These are phyloP conservation scores for Hypocreales sp. DNA, from an alignment of 2,329 filamentous ascomycete species.

Conservation along the genomic window DNA sequence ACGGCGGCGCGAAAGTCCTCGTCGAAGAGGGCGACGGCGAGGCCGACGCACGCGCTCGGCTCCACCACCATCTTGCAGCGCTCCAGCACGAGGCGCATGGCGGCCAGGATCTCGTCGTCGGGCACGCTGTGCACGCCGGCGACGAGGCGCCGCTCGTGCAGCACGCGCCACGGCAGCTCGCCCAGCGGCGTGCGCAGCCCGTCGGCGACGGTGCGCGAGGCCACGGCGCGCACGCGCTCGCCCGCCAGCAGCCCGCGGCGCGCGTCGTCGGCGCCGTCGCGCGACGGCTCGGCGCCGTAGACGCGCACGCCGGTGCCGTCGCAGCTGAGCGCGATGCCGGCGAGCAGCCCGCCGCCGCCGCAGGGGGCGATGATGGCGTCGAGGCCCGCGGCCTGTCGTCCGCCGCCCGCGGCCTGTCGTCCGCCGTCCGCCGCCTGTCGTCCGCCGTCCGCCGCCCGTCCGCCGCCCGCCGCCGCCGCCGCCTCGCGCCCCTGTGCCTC, in stretches of 20 bases:
- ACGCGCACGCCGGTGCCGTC: slow-evolving; percentile 57
- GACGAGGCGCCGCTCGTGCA: slow-evolving; percentile 58
- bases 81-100: slow-evolving; percentile 69
- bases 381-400: slow-evolving; percentile 23
- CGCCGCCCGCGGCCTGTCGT: too few relatives aligned
- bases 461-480: slow-evolving; percentile 5
- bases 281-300: slow-evolving; percentile 76
- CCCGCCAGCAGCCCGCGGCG: slow-evolving; percentile 52
- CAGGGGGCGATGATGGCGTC: slow-evolving; percentile 69
- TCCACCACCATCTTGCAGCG: slow-evolving; percentile 83
- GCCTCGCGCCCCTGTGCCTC: slow-evolving; percentile 11
- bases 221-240: slow-evolving; percentile 49
- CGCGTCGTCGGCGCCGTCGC: slow-evolving; percentile 73
- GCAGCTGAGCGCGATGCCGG: slow-evolving; percentile 65
- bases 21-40: slow-evolving; percentile 73
- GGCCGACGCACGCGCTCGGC: slow-evolving; percentile 68
- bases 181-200: slow-evolving; percentile 77
- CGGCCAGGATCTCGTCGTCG: slow-evolving; percentile 67
- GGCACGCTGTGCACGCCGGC: slow-evolving; percentile 54
- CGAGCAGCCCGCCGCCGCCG: slow-evolving; percentile 78
- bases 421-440: too few relatives aligned
- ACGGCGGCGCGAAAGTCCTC: slow-evolving; percentile 66
- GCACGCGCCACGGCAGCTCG: slow-evolving; percentile 57
- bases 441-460: too few relatives aligned
- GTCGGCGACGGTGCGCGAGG: slow-evolving; percentile 72